Evolutionary conservation across 805 yeast genomes (phyloP).

Genomic region (Cephaloascus fragrans): DNA sequence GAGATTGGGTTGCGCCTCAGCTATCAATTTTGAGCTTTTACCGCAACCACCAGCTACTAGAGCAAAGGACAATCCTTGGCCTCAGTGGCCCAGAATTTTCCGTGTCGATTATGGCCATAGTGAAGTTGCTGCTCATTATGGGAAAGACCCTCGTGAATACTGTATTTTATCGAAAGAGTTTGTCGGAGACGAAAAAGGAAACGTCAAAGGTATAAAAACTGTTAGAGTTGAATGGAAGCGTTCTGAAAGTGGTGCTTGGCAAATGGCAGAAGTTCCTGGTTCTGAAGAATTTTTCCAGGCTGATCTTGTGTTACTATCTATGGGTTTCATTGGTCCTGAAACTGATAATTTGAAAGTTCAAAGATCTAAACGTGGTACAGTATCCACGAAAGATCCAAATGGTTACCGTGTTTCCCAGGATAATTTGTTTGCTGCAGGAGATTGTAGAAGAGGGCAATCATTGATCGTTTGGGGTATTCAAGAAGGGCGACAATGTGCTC

Average conservation of each 20-base stretch:
- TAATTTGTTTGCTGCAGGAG: conserved; percentile 92
- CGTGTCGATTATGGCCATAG: conserved; percentile 97
- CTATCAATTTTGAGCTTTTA: conserved; percentile 84
- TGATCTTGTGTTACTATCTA: conserved; percentile 84
- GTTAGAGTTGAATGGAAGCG: conserved; percentile 98
- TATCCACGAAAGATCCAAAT: conserved; percentile 49
- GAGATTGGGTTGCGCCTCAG: conserved; percentile 94
- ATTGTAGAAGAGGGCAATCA: conserved; percentile 97
- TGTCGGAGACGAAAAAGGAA: conserved; percentile 89
- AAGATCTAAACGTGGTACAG: conserved; percentile 80
- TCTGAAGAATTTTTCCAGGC: conserved; percentile 93
- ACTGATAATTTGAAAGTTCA: conserved; percentile 58
- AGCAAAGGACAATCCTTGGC: conserved; percentile 98
- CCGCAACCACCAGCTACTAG: conserved; percentile 86
- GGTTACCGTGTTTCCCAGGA: conserved; percentile 60
- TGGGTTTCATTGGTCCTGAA: conserved; percentile 98
- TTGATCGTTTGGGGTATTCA: conserved; percentile 99
- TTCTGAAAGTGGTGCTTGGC: conserved; percentile 95
- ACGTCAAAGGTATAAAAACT: conserved; percentile 90
- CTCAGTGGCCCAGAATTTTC: conserved; percentile 98
- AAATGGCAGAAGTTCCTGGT: conserved; percentile 95
- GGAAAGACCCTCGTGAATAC: conserved; percentile 96
- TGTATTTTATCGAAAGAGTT: conserved; percentile 93
- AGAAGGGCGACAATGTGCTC: conserved; percentile 98
- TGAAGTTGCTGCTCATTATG: conserved; percentile 90